A percentile compares a stretch with the other conserved stretches of the same genome.
phyloP scores from a whole-genome alignment of 2,329 filamentous ascomycete species.

The Cryphonectria radicalis region DNA sequence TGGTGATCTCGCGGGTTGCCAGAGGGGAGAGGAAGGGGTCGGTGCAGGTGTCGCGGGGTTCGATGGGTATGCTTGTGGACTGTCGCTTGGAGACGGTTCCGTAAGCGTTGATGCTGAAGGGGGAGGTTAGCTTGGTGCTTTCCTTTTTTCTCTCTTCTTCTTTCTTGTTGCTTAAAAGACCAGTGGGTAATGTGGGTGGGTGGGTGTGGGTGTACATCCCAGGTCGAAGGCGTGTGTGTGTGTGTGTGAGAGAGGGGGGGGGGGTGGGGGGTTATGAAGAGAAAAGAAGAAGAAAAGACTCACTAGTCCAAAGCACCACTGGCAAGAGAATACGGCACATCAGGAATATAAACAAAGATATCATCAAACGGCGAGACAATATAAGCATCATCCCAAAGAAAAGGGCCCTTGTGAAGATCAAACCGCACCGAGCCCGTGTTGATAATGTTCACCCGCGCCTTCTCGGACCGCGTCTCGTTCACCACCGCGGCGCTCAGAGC shows the following conservation, averaged over 20 bases:
- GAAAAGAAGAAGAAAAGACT: conserved; percentile 8
- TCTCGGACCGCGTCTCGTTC: conserved; percentile 53
- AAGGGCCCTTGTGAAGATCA: conserved; percentile 65
- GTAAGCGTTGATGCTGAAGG: conserved; percentile 47
- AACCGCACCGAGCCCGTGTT: conserved; percentile 67
- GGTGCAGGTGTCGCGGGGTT: conserved; percentile 49
- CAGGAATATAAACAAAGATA: conserved; percentile 56
- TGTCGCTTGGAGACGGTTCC: conserved; percentile 40
- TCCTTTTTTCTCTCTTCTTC: neutral
- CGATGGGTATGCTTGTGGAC: conserved; percentile 39
- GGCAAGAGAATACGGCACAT: conserved; percentile 55
- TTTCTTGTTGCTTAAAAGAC: too few relatives aligned
- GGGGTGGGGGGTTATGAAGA: neutral
- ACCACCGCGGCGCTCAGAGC: conserved; percentile 57
- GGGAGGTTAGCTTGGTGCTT: neutral
- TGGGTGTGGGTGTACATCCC: too few relatives aligned
- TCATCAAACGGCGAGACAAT: conserved; percentile 61
- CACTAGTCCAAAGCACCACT: conserved; percentile 39
- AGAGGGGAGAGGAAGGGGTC: conserved; percentile 42
- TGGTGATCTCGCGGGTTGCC: conserved; percentile 33
- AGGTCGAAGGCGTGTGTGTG: too few relatives aligned
- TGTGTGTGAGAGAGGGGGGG: neutral
- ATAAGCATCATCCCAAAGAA: conserved; percentile 57
- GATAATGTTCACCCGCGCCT: conserved; percentile 59
- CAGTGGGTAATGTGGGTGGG: neutral